phyloP scores from a whole-genome alignment of 2,329 filamentous ascomycete genomes.

The Hypomyces rosellus region DNA sequence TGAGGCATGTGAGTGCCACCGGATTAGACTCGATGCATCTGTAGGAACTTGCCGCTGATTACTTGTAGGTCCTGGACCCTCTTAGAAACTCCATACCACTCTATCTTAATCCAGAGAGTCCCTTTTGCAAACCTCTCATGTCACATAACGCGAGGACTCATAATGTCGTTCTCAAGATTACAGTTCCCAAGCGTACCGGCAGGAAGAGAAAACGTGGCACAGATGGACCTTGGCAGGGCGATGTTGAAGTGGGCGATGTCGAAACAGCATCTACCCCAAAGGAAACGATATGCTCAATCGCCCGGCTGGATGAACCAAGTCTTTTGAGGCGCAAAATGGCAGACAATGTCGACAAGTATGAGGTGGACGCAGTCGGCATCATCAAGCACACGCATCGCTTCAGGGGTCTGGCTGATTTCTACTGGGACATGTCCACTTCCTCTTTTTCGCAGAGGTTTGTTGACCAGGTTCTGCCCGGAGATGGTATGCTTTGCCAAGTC shows the following conservation, averaged over 20 bases:
- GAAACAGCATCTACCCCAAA: slow-evolving; percentile 8
- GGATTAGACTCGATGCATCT: neutral
- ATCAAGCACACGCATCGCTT: slow-evolving; percentile 82
- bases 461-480: slow-evolving; percentile 63
- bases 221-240: slow-evolving; percentile 54
- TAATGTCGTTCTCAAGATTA: slow-evolving; percentile 81
- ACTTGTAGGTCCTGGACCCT: slow-evolving; percentile 39
- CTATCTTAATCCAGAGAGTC: slow-evolving; percentile 75
- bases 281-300: slow-evolving; percentile 33
- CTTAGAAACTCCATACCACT: slow-evolving; percentile 53
- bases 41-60: neutral
- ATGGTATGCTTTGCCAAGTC: slow-evolving; percentile 44
- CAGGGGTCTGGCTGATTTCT: slow-evolving; percentile 80
- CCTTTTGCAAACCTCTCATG: slow-evolving; percentile 68
- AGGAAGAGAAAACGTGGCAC: slow-evolving; percentile 79
- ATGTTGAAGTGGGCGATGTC: slow-evolving; percentile 27
- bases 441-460: slow-evolving; percentile 65
- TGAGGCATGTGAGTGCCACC: slow-evolving; percentile 30
- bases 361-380: slow-evolving; percentile 62
- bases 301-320: slow-evolving; percentile 46
- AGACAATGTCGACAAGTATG: slow-evolving; percentile 64
- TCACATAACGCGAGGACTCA: slow-evolving; percentile 72
- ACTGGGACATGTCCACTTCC: slow-evolving; percentile 65
- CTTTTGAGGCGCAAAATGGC: slow-evolving; percentile 56
- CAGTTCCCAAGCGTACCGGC: slow-evolving; percentile 79